Conservation (phyloP, 768 basidiomycete genomes). For the Fomitopsis pulvina region DNA sequence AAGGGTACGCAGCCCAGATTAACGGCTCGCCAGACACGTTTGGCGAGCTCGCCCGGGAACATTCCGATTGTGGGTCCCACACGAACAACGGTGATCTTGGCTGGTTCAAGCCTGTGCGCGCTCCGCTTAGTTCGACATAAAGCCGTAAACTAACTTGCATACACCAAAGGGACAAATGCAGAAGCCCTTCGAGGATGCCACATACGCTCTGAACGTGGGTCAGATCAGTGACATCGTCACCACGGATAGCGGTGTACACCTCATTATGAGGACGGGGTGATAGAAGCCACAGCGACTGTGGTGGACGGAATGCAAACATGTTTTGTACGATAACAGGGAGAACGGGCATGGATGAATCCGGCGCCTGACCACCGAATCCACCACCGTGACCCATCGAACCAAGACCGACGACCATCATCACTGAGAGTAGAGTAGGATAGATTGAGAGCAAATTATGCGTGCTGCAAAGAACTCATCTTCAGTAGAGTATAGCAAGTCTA, state of each 20-base stretch:
- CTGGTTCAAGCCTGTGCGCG: conserved; percentile 50
- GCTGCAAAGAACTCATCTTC: no score
- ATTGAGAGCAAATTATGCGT: no score
- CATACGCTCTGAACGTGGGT: conserved; percentile 64
- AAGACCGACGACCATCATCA: no score
- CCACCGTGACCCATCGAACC: no score
- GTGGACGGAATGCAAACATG: no score
- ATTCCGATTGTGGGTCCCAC: conserved; percentile 92
- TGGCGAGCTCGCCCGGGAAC: conserved; percentile 59
- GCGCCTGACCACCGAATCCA: no score
- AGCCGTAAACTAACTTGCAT: background rate
- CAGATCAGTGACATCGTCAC: conserved; percentile 77
- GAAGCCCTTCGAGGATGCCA: conserved; percentile 91
- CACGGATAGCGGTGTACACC: conserved; percentile 92
- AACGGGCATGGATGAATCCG: no score
- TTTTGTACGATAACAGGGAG: no score
- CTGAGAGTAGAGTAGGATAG: no score
- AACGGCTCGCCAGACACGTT: conserved; percentile 51
- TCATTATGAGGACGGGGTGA: conserved; percentile 84
- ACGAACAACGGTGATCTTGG: conserved; percentile 82
- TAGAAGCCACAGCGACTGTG: no score
- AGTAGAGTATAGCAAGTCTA: no score
- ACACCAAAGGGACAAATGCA: conserved; percentile 78
- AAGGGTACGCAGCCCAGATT: conserved; percentile 57
- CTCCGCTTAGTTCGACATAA: no score